Evolutionary conservation across 169 alveolate species (phyloP).

Genomic region (Eimeria necatrix): DNA sequence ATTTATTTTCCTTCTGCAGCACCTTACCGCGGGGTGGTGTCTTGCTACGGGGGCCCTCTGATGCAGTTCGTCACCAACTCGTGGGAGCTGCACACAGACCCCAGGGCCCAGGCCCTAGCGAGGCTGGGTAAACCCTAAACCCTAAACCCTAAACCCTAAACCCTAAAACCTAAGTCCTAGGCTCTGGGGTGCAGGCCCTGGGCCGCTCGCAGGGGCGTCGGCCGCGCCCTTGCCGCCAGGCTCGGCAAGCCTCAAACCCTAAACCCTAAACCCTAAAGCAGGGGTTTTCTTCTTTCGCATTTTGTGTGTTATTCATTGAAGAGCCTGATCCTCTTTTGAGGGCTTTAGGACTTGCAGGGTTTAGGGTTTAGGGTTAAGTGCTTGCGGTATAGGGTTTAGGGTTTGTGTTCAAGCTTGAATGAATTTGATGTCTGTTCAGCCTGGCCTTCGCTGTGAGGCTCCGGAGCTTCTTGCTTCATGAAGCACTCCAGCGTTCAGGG

Average conservation of each 20-base stretch:
- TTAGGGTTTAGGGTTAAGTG: not conserved
- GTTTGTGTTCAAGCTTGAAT: not conserved
- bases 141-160: not conserved
- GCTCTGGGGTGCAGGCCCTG: not conserved
- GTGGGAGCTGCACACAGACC: conserved; percentile 67
- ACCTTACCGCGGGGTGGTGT: conserved; percentile 70
- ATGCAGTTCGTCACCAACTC: conserved; percentile 72
- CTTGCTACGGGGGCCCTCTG: conserved; percentile 76
- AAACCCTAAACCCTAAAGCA: not conserved
- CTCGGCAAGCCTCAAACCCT: not conserved
- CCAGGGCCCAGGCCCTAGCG: conserved; percentile 75
- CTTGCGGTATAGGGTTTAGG: not conserved
- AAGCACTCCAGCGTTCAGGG: not conserved
- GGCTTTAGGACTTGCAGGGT: too few species aligned
- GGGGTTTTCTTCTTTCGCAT: too few species aligned
- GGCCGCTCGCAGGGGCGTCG: not conserved
- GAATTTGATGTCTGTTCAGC: not conserved
- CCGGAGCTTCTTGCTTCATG: not conserved
- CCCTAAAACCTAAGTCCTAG: not conserved
- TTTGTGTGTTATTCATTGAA: too few species aligned
- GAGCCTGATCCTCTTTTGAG: too few species aligned
- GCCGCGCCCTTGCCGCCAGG: not conserved
- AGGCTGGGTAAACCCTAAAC: conserved; percentile 56
- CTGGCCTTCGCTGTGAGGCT: not conserved
- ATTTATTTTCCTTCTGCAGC: conserved; percentile 9